Evolutionary conservation across 2,329 filamentous ascomycete species (phyloP).

Genomic region (Aspergillus aculeatinus): DNA sequence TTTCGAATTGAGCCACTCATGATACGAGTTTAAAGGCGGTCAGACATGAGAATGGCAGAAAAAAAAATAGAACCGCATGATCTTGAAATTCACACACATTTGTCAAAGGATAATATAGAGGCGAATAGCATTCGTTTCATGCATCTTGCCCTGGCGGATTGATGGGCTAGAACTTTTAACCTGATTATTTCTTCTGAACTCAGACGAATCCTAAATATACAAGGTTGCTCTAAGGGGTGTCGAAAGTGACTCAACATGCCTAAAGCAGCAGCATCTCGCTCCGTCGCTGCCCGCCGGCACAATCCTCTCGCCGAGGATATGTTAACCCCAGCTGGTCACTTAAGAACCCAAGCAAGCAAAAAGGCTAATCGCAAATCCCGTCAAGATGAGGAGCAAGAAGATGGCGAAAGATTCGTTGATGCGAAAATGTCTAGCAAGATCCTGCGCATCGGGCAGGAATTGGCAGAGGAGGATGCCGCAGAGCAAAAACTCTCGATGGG

Average conservation of each 20-base stretch:
- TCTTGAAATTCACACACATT: conserved; percentile 35
- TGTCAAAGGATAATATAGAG: conserved; percentile 12
- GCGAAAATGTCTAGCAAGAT: conserved; percentile 87
- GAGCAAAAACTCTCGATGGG: conserved; percentile 41
- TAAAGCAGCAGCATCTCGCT: conserved; percentile 65
- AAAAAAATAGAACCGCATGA: conserved; percentile 33
- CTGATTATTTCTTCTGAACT: neutral
- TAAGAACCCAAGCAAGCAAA: conserved; percentile 70
- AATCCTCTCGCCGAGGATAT: conserved; percentile 91
- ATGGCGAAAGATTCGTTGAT: conserved; percentile 74
- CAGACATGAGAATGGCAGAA: conserved; percentile 31
- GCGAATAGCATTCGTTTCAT: conserved; percentile 1
- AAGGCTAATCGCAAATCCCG: conserved; percentile 66
- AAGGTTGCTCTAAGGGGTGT: neutral
- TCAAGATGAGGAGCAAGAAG: conserved; percentile 55
- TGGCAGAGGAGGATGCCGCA: conserved; percentile 75
- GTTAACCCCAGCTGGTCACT: conserved; percentile 60
- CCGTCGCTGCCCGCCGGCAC: conserved; percentile 66
- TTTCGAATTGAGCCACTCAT: neutral
- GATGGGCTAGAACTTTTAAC: too few relatives aligned
- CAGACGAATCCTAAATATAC: neutral
- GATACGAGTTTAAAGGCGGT: neutral
- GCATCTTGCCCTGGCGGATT: neutral
- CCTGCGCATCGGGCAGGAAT: conserved; percentile 80
- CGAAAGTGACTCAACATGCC: conserved; percentile 61